These are phyloP conservation scores for Nitzschia inconspicua DNA, from an alignment of 108 stramenopile genomes.

Conservation along the genomic window DNA sequence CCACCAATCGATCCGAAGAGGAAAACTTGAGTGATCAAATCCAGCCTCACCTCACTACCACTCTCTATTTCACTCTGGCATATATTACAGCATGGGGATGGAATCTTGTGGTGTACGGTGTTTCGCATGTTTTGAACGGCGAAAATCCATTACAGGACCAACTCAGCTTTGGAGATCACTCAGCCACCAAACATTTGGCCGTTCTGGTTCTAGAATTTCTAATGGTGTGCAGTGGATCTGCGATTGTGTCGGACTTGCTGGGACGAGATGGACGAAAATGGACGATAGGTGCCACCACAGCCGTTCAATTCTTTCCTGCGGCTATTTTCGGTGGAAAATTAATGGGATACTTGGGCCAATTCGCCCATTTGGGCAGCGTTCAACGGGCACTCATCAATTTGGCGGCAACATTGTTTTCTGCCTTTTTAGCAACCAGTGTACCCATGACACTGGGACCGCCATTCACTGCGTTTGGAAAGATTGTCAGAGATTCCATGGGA, in stretches of 20 bases:
- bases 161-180: conserved; percentile 13
- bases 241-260: background rate
- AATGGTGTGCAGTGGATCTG: conserved; percentile 1
- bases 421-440: background rate
- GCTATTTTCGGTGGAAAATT: conserved; percentile 21
- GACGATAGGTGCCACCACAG: conserved; percentile 2
- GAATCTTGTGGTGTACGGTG: conserved; percentile 11
- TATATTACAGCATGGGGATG: conserved; percentile 16
- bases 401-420: conserved; percentile 14
- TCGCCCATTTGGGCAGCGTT: background rate
- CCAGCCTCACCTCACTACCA: conserved; percentile 7
- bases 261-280: background rate
- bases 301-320: conserved; percentile 16
- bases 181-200: conserved; percentile 5
- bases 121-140: conserved; percentile 2
- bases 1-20: no score
- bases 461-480: background rate
- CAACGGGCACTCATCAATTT: conserved; percentile 17
- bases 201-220: conserved; percentile 7
- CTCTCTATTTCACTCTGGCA: conserved; percentile 12
- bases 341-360: conserved; percentile 22
- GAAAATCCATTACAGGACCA: conserved; percentile 15
- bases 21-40: no score
- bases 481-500: conserved; percentile 13
- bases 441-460: no score